A percentile compares a stretch with the other conserved stretches of the same genome.
phyloP scores from a whole-genome alignment of 2,329 filamentous ascomycete genomes.

The Claviceps purpurea region DNA sequence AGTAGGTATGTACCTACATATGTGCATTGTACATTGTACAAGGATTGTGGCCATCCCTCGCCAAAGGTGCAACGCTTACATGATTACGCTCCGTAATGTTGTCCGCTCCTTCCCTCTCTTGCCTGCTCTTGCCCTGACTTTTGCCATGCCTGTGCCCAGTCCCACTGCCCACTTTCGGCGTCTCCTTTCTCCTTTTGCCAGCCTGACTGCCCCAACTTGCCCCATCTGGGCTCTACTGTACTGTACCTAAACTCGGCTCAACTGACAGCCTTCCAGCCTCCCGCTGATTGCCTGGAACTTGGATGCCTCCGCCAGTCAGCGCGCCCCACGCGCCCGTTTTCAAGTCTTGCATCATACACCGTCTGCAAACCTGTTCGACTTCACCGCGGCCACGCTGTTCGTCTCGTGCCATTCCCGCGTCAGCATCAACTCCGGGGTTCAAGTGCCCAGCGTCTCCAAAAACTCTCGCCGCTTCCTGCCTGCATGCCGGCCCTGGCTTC shows the following conservation, averaged over 20 bases:
- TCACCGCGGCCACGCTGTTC: neutral
- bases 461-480: conserved; percentile 1
- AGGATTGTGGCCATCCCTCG: too few relatives aligned
- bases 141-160: neutral
- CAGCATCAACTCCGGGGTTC: neutral
- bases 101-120: too few relatives aligned
- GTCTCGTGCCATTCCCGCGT: neutral
- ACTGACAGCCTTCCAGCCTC: too few relatives aligned
- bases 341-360: neutral
- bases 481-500: conserved; percentile 8
- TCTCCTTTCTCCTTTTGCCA: conserved; percentile 7
- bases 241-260: too few relatives aligned
- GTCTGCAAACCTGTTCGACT: neutral
- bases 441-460: conserved; percentile 2
- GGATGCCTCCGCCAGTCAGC: conserved; percentile 3
- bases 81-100: too few relatives aligned
- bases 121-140: neutral
- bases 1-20: too few relatives aligned
- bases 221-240: too few relatives aligned
- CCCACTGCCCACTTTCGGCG: conserved; percentile 6
- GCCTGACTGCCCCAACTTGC: too few relatives aligned
- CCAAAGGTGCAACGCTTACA: too few relatives aligned
- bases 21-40: too few relatives aligned
- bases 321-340: conserved; percentile 8
- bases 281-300: neutral